These are phyloP conservation scores for Colletotrichum plurivorum DNA, from an alignment of 2,329 filamentous ascomycete species.

Conservation along the genomic window DNA sequence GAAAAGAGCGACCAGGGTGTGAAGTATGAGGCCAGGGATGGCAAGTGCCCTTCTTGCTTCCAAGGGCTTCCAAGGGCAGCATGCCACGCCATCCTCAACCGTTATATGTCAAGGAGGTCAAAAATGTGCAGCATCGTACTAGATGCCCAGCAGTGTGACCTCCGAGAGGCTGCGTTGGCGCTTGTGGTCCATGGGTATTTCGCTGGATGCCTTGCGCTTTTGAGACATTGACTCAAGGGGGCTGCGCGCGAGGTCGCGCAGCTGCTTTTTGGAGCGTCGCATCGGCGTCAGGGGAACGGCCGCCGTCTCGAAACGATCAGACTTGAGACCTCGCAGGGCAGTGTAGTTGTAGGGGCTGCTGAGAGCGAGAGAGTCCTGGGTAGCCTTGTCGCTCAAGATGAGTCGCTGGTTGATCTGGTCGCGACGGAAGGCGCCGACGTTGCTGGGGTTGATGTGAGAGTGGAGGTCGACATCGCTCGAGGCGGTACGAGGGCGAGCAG, in stretches of 20 bases:
- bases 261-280: constrained; percentile 68
- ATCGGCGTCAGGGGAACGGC: constrained; percentile 78
- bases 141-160: constrained; percentile 64
- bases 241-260: constrained; percentile 62
- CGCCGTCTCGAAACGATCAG: constrained; percentile 75
- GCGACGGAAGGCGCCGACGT: constrained; percentile 84
- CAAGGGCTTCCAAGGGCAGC: constrained; percentile 26
- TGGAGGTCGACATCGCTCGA: constrained; percentile 61
- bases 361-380: constrained; percentile 74
- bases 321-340: constrained; percentile 74
- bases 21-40: constrained; percentile 59
- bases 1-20: constrained; percentile 17
- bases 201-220: constrained; percentile 69
- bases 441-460: constrained; percentile 75
- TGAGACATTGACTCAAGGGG: constrained; percentile 63
- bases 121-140: constrained; percentile 42
- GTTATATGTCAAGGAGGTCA: constrained; percentile 48
- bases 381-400: constrained; percentile 72
- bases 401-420: constrained; percentile 75
- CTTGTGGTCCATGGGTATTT: constrained; percentile 63
- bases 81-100: constrained; percentile 62
- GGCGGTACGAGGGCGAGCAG: constrained; percentile 63
- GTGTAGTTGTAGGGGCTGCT: constrained; percentile 72
- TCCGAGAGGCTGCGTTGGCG: constrained; percentile 72
- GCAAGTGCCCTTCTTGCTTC: constrained; percentile 42